phyloP scores from a whole-genome alignment of 305 asterid genomes.

The Stenogyne calaminthoides region DNA sequence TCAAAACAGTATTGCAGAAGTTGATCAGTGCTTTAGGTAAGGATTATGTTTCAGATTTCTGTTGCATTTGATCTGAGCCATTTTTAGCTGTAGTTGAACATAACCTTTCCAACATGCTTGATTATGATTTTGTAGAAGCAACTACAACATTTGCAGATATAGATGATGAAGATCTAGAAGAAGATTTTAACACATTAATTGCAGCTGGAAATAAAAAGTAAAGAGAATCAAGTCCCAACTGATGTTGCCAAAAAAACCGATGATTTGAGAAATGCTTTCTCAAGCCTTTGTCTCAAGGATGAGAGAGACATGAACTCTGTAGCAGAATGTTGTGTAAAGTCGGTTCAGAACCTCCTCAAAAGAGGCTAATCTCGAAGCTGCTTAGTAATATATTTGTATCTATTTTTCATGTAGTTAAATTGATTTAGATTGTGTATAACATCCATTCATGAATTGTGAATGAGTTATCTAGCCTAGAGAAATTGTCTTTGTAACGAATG shows the following conservation, averaged over 20 bases:
- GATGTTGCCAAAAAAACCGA: constrained; percentile 42
- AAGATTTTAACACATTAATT: constrained; percentile 60
- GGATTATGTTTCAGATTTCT: constrained; percentile 15
- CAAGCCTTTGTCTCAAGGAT: constrained; percentile 51
- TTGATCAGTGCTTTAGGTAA: constrained; percentile 66
- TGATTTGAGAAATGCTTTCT: constrained; percentile 51
- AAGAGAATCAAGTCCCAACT: constrained; percentile 27
- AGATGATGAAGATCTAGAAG: constrained; percentile 71
- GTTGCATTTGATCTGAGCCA: constrained; percentile 11
- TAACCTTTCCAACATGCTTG: constrained; percentile 5
- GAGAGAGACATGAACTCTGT: constrained; percentile 29
- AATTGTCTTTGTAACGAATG: too few species aligned
- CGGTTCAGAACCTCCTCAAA: constrained; percentile 15
- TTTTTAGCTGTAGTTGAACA: not conserved
- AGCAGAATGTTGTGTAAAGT: too few species aligned
- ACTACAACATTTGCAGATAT: constrained; percentile 38
- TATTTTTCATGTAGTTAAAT: not conserved
- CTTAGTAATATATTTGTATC: constrained; percentile 30
- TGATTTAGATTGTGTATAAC: not conserved
- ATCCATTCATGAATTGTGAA: not conserved
- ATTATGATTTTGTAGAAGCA: constrained; percentile 43
- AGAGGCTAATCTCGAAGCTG: constrained; percentile 44
- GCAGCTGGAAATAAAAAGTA: constrained; percentile 50
- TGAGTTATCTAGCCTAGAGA: not conserved
- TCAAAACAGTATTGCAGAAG: constrained; percentile 60